A percentile compares a stretch with the other conserved stretches of the same genome.
These are phyloP conservation scores for Candida patagonica DNA, from an alignment of 805 yeast species.

Conservation along the genomic window DNA sequence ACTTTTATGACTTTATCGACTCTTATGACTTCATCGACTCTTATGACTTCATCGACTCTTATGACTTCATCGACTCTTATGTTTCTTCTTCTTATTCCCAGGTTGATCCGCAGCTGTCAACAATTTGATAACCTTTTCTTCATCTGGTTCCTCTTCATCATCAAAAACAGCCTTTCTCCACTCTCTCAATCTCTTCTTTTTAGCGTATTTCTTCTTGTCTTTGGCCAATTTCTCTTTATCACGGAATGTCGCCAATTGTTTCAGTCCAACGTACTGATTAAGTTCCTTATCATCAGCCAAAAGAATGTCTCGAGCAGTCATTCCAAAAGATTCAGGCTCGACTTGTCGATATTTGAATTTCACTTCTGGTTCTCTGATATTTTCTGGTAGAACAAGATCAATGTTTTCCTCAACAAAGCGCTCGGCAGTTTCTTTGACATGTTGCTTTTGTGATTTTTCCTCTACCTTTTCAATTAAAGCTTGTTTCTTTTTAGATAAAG, in stretches of 20 bases:
- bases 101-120: conserved; percentile 4
- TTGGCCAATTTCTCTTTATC: conserved; percentile 59
- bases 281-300: conserved; percentile 81
- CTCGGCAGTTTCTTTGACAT: conserved; percentile 60
- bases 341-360: conserved; percentile 86
- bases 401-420: conserved; percentile 69
- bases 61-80: too few species aligned
- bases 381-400: conserved; percentile 37
- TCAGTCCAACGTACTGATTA: conserved; percentile 77
- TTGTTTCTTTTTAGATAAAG: conserved; percentile 12
- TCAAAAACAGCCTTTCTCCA: conserved; percentile 85
- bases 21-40: too few species aligned
- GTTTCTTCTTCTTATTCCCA: conserved; percentile 8
- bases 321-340: conserved; percentile 87
- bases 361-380: conserved; percentile 32
- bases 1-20: too few species aligned
- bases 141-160: conserved; percentile 37
- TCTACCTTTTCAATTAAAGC: conserved; percentile 43
- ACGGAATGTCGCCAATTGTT: conserved; percentile 90
- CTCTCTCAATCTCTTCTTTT: conserved; percentile 71
- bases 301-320: conserved; percentile 76
- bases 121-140: conserved; percentile 14
- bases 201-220: conserved; percentile 77
- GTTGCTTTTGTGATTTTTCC: conserved; percentile 53
- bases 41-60: too few species aligned